Evolutionary conservation across 257 asterid genomes (phyloP).

Genomic region (Prunella vulgaris): DNA sequence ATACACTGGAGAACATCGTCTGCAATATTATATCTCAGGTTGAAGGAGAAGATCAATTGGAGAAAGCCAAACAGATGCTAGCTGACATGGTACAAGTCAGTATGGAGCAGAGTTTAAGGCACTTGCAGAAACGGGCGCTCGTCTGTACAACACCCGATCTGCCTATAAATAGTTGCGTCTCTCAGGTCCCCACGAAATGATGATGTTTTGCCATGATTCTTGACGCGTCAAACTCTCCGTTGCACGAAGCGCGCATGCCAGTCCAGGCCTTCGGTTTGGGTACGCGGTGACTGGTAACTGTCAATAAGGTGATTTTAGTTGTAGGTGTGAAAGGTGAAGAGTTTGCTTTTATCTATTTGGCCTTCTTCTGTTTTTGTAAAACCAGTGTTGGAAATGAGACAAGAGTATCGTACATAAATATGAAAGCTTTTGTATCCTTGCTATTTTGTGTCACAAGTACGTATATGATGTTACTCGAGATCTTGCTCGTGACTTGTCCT

Average conservation of each 20-base stretch:
- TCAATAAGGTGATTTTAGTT: constrained; percentile 34
- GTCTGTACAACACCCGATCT: constrained; percentile 65
- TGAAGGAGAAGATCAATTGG: constrained; percentile 71
- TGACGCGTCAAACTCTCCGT: not conserved
- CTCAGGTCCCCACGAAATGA: constrained; percentile 58
- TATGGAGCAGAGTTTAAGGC: constrained; percentile 92
- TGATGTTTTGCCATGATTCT: too few relatives aligned
- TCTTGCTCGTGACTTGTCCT: not conserved
- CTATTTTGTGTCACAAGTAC: not conserved
- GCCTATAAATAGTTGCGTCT: constrained; percentile 37
- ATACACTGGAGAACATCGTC: constrained; percentile 72
- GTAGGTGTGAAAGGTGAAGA: constrained; percentile 16
- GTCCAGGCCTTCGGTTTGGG: constrained; percentile 61
- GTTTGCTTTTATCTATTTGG: not conserved
- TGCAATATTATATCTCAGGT: constrained; percentile 69
- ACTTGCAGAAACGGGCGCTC: constrained; percentile 70
- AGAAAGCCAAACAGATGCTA: constrained; percentile 83
- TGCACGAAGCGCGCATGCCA: constrained; percentile 34
- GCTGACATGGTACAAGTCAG: constrained; percentile 98
- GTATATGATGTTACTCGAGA: not conserved
- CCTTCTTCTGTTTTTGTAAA: constrained; percentile 12
- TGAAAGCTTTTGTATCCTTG: constrained; percentile 3
- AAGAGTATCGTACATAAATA: constrained; percentile 15
- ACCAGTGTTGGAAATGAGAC: constrained; percentile 14
- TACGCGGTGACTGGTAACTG: constrained; percentile 64